Evolutionary conservation across 1,284 basidiomycete genomes (phyloP).

Genomic region (Irpex rosettiformis): DNA sequence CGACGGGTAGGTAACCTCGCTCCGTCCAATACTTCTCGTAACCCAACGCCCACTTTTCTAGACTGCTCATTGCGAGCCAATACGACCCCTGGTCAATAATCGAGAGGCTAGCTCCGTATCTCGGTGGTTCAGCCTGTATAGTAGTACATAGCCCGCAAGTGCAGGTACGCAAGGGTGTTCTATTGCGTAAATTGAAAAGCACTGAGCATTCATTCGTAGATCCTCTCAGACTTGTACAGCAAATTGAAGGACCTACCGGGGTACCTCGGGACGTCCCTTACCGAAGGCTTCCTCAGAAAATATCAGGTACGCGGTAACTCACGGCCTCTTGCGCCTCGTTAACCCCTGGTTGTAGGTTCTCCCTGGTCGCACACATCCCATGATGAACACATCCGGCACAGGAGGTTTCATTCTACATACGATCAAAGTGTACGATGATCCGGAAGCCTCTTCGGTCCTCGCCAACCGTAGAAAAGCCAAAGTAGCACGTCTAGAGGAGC

Average conservation of each 20-base stretch:
- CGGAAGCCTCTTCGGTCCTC: slow-evolving; percentile 50
- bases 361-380: slow-evolving; percentile 94
- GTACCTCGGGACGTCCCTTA: slow-evolving; percentile 79
- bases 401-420: slow-evolving; percentile 88
- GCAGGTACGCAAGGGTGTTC: slow-evolving; percentile 47
- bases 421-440: slow-evolving; percentile 81
- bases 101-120: slow-evolving; percentile 68
- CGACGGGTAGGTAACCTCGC: slow-evolving; percentile 62
- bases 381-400: slow-evolving; percentile 88
- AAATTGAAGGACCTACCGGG: slow-evolving; percentile 64
- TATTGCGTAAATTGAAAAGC: background rate
- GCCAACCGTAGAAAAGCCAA: slow-evolving; percentile 34
- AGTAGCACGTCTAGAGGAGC: slow-evolving; percentile 15
- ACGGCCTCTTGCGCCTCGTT: background rate
- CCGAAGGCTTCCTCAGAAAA: slow-evolving; percentile 86
- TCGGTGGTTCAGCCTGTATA: slow-evolving; percentile 84
- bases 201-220: slow-evolving; percentile 28
- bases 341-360: slow-evolving; percentile 51
- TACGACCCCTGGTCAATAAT: slow-evolving; percentile 88
- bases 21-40: background rate
- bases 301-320: slow-evolving; percentile 63
- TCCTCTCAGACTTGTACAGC: slow-evolving; percentile 76
- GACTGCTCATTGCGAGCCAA: slow-evolving; percentile 79
- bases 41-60: slow-evolving; percentile 27
- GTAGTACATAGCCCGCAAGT: slow-evolving; percentile 84